Percentiles rank a stretch among this genome's conserved stretches.
These are phyloP conservation scores for Salicornia ramosissima DNA, from an alignment of 148 eudicot genomes.

Conservation along the genomic window DNA sequence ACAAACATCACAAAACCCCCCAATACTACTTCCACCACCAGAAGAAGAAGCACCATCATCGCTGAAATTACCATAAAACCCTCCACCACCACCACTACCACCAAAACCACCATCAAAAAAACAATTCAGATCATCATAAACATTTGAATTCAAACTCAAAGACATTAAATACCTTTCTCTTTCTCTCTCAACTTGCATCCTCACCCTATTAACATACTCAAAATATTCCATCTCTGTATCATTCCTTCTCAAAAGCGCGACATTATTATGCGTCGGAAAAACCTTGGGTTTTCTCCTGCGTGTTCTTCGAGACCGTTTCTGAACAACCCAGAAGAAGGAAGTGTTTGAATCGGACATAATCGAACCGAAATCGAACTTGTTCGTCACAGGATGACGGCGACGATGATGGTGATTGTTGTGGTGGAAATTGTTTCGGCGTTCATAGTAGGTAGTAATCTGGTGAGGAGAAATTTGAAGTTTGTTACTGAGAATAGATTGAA, in stretches of 20 bases:
- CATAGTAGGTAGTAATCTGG: constrained; percentile 61
- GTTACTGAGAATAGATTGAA: constrained; percentile 41
- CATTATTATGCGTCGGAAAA: not conserved
- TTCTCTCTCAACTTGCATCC: constrained; percentile 30
- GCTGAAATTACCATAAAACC: not conserved
- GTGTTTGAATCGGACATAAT: constrained; percentile 9
- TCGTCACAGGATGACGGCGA: constrained; percentile 53
- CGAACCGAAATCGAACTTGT: constrained; percentile 44
- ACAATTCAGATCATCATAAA: constrained; percentile 29
- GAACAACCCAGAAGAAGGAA: constrained; percentile 43
- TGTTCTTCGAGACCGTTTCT: constrained; percentile 45
- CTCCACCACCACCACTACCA: not conserved
- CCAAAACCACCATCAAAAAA: not conserved
- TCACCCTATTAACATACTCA: too few species aligned
- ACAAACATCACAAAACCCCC: constrained; percentile 38
- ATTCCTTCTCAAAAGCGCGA: not conserved
- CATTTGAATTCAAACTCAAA: constrained; percentile 32
- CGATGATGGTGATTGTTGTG: constrained; percentile 24
- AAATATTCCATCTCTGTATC: constrained; percentile 1
- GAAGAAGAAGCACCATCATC: constrained; percentile 12
- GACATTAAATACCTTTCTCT: constrained; percentile 35
- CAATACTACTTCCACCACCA: constrained; percentile 8
- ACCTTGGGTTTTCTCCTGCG: constrained; percentile 31
- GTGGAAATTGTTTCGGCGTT: constrained; percentile 5
- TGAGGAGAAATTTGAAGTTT: constrained; percentile 65